Base-by-base conservation (phyloP, 2,329 filamentous ascomycete species). In the Mycogone perniciosa region DNA sequence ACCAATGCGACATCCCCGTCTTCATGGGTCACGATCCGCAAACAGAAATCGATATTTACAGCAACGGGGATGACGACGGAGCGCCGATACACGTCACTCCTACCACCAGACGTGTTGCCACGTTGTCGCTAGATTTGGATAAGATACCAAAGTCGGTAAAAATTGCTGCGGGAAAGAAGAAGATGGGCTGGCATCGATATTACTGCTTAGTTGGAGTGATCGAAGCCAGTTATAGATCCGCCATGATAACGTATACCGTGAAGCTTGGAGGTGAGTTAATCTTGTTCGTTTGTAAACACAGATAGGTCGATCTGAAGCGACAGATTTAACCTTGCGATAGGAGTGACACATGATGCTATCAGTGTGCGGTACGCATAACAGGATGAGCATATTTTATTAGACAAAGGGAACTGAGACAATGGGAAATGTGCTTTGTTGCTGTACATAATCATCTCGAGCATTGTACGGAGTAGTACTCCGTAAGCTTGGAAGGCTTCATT, bases 1-100 rank as follows among this genome's bases (percentile, higher is more conserved):
- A 67, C 42, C 67, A 69, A 44, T 70, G 67, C 53, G 67, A 70
- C 52, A 61, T 70, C 9, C 67, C 67, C 4, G 66, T 69, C 4
- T 60, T 59, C 48, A 55, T 62, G 49, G 67, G 67, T 3, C 62
- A 67, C 42, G 52, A 53, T 6, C 67, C 67, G 5, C 67, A 70
- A 48, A 68, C 67, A 2, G 64, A 69, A 44, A 67, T 70, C 45
- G 65, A 70, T 42, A 69, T 70, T 6, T 69, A 66, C 53, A 63
- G 62, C 56, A 64, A 63, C 51, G 59, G 67, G 26, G 63, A 67
- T 30, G 60, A 67, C n/a, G 48, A 47, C 0, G 60, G 53, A n/a
- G 57, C 62, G 5, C 66, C 67, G 0, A 46, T 64, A 4, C 67
- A 70, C 49, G 54, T 64, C 35, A 63, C 59, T 38, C 43, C 56